Percentiles rank a stretch among this genome's conserved stretches.
Evolutionary conservation across 305 asterid genomes (phyloP).

Genomic region (Fraxinus dipetala): DNA sequence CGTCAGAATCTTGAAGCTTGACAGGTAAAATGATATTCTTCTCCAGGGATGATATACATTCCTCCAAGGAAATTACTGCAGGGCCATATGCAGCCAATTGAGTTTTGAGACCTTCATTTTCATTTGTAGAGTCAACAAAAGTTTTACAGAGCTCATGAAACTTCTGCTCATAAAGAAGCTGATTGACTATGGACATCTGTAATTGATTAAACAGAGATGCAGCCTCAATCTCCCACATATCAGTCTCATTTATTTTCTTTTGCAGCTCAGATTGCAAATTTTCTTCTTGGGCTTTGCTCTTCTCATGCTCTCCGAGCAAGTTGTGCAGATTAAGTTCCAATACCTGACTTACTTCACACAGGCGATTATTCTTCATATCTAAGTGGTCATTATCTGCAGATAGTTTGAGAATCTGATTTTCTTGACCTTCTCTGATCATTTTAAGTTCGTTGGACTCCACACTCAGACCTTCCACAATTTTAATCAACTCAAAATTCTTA

Average conservation of each 20-base stretch:
- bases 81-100: slow-evolving; percentile 63
- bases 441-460: slow-evolving; percentile 35
- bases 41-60: slow-evolving; percentile 69
- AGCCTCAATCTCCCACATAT: slow-evolving; percentile 54
- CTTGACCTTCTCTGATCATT: slow-evolving; percentile 35
- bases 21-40: slow-evolving; percentile 45
- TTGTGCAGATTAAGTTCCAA: slow-evolving; percentile 44
- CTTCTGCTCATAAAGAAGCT: slow-evolving; percentile 70
- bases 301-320: slow-evolving; percentile 36
- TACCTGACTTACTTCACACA: slow-evolving; percentile 39
- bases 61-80: slow-evolving; percentile 61
- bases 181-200: slow-evolving; percentile 51
- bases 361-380: slow-evolving; percentile 35
- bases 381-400: slow-evolving; percentile 43
- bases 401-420: slow-evolving; percentile 40
- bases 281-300: slow-evolving; percentile 45
- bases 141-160: slow-evolving; percentile 56
- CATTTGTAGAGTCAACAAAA: slow-evolving; percentile 38
- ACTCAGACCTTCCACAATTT: slow-evolving; percentile 42
- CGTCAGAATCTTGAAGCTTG: slow-evolving; percentile 51
- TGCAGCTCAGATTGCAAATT: slow-evolving; percentile 52
- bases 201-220: slow-evolving; percentile 51
- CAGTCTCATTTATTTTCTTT: slow-evolving; percentile 41
- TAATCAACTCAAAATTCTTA: slow-evolving; percentile 42
- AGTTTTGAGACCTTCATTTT: slow-evolving; percentile 51